phyloP scores from a whole-genome alignment of 768 basidiomycete genomes.

The Hemileccinum rubropunctum region DNA sequence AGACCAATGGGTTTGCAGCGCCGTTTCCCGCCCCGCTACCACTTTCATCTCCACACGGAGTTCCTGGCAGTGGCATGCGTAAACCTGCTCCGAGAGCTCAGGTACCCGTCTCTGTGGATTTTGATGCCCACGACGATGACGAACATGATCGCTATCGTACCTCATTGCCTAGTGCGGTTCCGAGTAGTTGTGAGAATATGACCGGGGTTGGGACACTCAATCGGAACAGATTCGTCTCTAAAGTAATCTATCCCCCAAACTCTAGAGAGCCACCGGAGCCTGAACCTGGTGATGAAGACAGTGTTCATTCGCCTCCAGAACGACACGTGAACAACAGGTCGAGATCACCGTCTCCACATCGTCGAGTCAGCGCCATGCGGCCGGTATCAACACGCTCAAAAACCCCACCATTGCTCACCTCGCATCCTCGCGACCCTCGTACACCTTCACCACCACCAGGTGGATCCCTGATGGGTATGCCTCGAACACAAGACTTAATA shows the following conservation, averaged over 20 bases:
- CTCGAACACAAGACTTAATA: conserved; percentile 21
- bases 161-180: conserved; percentile 53
- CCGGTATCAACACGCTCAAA: conserved; percentile 38
- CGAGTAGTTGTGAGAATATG: conserved; percentile 55
- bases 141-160: conserved; percentile 36
- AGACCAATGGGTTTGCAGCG: conserved; percentile 23
- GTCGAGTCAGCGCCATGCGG: conserved; percentile 26
- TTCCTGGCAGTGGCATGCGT: conserved; percentile 43
- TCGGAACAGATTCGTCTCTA: conserved; percentile 27
- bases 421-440: conserved; percentile 28
- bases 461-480: conserved; percentile 10
- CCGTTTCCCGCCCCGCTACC: conserved; percentile 12
- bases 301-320: conserved; percentile 16
- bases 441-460: conserved; percentile 20
- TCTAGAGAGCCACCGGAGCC: conserved; percentile 8
- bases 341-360: conserved; percentile 26
- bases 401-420: conserved; percentile 38
- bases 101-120: conserved; percentile 56
- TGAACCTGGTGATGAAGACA: conserved; percentile 18
- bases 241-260: conserved; percentile 9
- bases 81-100: conserved; percentile 66
- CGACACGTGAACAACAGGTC: conserved; percentile 12
- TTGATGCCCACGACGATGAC: conserved; percentile 35
- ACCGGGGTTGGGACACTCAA: conserved; percentile 56
- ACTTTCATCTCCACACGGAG: conserved; percentile 20